These are phyloP conservation scores for Trichosporon sp. DNA, from an alignment of 1,284 basidiomycete species.

Conservation along the genomic window DNA sequence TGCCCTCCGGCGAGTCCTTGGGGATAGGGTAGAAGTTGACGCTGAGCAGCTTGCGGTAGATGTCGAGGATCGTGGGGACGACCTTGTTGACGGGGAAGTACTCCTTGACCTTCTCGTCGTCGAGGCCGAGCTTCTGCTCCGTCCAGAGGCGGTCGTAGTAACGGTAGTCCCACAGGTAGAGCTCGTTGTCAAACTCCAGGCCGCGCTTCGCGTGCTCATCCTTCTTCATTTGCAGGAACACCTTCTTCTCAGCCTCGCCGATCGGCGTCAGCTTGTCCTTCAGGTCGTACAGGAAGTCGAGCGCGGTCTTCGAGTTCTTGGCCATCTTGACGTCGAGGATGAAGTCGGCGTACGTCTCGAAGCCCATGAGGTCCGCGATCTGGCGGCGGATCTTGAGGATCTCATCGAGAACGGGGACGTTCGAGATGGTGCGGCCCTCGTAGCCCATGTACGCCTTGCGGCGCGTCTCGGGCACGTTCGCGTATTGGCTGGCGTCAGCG, in stretches of 20 bases:
- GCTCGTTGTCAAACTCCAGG: constrained; percentile 11
- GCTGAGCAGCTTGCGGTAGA: constrained; percentile 22
- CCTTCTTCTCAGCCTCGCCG: constrained; percentile 19
- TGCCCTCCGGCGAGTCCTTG: constrained; percentile 13
- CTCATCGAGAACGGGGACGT: constrained; percentile 19
- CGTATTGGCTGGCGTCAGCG: constrained; percentile 16
- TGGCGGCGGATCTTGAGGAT: constrained; percentile 19
- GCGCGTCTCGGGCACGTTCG: constrained; percentile 20
- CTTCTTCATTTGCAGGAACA: constrained; percentile 20
- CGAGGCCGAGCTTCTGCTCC: constrained; percentile 22
- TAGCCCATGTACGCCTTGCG: constrained; percentile 17
- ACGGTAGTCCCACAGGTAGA: constrained; percentile 26
- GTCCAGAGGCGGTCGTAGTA: constrained; percentile 26
- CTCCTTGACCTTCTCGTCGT: constrained; percentile 26
- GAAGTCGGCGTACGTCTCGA: constrained; percentile 22
- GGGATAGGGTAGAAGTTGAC: constrained; percentile 21
- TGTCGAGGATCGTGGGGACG: constrained; percentile 23
- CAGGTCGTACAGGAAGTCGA: constrained; percentile 21
- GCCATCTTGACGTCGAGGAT: constrained; percentile 26
- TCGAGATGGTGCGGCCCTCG: constrained; percentile 21
- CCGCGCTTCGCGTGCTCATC: constrained; percentile 17
- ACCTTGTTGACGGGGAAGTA: constrained; percentile 26
- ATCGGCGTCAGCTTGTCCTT: constrained; percentile 19
- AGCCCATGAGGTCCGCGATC: constrained; percentile 20
- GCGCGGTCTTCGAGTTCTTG: constrained; percentile 21